Base-by-base conservation (phyloP, 257 asterid species). In the Rhazya stricta region DNA sequence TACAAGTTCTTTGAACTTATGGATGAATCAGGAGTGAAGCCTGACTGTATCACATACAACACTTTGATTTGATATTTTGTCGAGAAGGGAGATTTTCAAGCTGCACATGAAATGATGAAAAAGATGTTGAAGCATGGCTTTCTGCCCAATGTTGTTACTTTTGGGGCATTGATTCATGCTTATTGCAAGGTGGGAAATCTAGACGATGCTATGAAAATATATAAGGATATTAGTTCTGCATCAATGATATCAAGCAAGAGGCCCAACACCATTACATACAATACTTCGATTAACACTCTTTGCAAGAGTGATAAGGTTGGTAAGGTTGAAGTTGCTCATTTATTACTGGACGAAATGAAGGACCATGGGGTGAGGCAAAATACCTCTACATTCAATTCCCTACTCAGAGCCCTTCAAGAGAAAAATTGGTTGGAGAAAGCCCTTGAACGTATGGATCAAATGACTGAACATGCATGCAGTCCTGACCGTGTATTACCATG, bases 401-500 rank as follows among this genome's bases (percentile, higher is more conserved):
- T 94, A 81, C 84, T 92, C 46, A 90, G 83, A 81, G 99, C 95
- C 66, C 89, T 94, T 53, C 80, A 74, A 75, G 85, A 82, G 79
- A 86, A 87, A 81, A 86, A 88, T 72, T 86, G 82, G 96, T 50
- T 81, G 29, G 96, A 89, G 39, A 90, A 81, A 73, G 95, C 97
- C 1, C 76, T 88, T 60, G 78, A 83, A 46, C 81, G 82, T n/a
- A 94, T 94, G 99, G 88, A 92, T 73, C 86, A 84, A 78, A 94
- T 94, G 99, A 85, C 81, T 11, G 87, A 88, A 63, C 80, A 85
- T 30, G 86, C 84, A 7, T 92, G 96, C 71, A 76, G 79, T 82
- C 99, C 99, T 34, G 94, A 92, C 68, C n/a, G n/a, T 91, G 81
- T 85, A 39, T 88, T 43, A 94, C 99, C 34, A 84, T 94, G 92